Percentiles rank a stretch among this genome's conserved stretches.
phyloP scores from a whole-genome alignment of 352 stramenopile species.

The Globisporangium paroecandrum region DNA sequence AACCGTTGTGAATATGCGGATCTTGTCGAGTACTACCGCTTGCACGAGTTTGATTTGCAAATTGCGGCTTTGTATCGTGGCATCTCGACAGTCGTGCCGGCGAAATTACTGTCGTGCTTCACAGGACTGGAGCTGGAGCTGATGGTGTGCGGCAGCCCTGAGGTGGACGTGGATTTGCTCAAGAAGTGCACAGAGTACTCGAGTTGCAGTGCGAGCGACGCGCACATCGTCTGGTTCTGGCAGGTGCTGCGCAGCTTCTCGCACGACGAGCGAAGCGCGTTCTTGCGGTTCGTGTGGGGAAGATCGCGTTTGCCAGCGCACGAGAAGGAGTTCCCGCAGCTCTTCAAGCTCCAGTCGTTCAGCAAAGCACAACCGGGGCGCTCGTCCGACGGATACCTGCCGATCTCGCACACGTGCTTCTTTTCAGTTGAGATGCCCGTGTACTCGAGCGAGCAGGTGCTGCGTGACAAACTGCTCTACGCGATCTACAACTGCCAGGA shows the following conservation, averaged over 20 bases:
- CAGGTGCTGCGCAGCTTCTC: slow-evolving; percentile 67
- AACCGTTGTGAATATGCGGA: slow-evolving; percentile 77
- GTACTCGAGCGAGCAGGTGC: slow-evolving; percentile 86
- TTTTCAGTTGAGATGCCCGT: slow-evolving; percentile 94
- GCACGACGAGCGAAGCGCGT: slow-evolving; percentile 81
- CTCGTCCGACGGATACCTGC: slow-evolving; percentile 85
- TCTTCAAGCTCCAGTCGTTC: slow-evolving; percentile 91
- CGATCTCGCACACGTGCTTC: slow-evolving; percentile 98
- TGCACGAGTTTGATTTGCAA: slow-evolving; percentile 76
- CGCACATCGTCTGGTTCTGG: slow-evolving; percentile 89
- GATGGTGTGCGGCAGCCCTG: slow-evolving; percentile 81
- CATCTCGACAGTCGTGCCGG: slow-evolving; percentile 73
- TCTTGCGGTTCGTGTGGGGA: slow-evolving; percentile 92
- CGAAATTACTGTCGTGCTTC: slow-evolving; percentile 72
- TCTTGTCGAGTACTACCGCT: slow-evolving; percentile 72
- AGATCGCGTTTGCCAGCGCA: slow-evolving; percentile 81
- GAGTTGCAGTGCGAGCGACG: slow-evolving; percentile 59
- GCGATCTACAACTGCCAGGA: slow-evolving; percentile 93
- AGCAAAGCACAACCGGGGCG: slow-evolving; percentile 44
- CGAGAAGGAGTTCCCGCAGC: slow-evolving; percentile 84
- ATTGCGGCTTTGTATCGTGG: slow-evolving; percentile 46
- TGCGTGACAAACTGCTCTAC: slow-evolving; percentile 82
- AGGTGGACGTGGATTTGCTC: slow-evolving; percentile 81
- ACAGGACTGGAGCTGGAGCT: slow-evolving; percentile 75
- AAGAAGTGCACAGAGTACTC: slow-evolving; percentile 86